Evolutionary conservation across 768 basidiomycete species (phyloP).

Genomic region (Leccinum olivaceopallidum): DNA sequence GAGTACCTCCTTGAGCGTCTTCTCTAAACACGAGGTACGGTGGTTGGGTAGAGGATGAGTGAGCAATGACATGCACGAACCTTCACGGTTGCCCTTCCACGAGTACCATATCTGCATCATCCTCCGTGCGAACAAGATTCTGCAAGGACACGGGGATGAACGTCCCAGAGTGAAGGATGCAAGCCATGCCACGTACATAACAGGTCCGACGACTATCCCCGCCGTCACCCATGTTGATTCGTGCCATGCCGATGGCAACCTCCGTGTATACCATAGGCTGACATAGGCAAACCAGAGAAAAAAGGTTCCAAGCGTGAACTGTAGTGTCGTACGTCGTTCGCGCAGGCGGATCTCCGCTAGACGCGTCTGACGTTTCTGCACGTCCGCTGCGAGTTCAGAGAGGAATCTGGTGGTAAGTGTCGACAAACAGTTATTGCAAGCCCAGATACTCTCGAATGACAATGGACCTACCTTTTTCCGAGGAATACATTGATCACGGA

Average conservation of each 20-base stretch:
- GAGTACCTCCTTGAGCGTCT: constrained; percentile 68
- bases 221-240: constrained; percentile 37
- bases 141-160: constrained; percentile 24
- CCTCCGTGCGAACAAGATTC: constrained; percentile 74
- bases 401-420: constrained; percentile 39
- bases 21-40: constrained; percentile 52
- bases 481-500: no score
- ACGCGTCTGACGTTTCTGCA: constrained; percentile 70
- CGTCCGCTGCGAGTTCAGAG: constrained; percentile 61
- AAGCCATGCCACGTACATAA: constrained; percentile 56
- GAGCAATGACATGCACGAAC: constrained; percentile 37
- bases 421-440: no score
- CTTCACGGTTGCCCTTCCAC: constrained; percentile 78
- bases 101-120: constrained; percentile 86
- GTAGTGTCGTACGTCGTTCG: constrained; percentile 75
- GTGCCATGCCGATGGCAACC: constrained; percentile 44
- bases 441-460: no score
- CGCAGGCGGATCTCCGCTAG: constrained; percentile 84
- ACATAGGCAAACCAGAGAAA: constrained; percentile 73
- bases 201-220: constrained; percentile 68
- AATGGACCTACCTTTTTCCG: no score
- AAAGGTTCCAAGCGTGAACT: constrained; percentile 77
- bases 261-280: constrained; percentile 68
- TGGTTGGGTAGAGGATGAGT: background rate
- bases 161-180: background rate